These are phyloP conservation scores for Phytopythium montanum DNA, from an alignment of 352 stramenopile genomes.

Conservation along the genomic window DNA sequence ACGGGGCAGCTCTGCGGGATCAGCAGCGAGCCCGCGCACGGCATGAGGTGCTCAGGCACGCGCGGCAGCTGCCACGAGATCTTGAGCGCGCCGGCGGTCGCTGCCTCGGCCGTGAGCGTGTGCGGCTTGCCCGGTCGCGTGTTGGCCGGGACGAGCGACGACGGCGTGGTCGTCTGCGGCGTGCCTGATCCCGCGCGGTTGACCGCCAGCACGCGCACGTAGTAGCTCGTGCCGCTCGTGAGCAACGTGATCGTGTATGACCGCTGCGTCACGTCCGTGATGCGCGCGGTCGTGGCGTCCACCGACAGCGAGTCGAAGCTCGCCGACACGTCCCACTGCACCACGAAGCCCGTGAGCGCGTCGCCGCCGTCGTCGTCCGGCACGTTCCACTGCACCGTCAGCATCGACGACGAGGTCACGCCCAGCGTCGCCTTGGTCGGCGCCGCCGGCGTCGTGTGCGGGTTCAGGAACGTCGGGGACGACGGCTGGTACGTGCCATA, in stretches of 20 bases:
- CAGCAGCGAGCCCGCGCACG: slow-evolving; percentile 57
- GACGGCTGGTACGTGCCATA: slow-evolving; percentile 80
- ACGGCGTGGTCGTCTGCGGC: slow-evolving; percentile 46
- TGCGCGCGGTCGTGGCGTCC: slow-evolving; percentile 51
- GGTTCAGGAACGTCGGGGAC: slow-evolving; percentile 88
- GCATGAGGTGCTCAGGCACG: slow-evolving; percentile 62
- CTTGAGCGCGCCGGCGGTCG: slow-evolving; percentile 33
- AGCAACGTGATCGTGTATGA: slow-evolving; percentile 84
- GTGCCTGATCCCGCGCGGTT: slow-evolving; percentile 55
- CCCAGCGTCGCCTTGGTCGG: slow-evolving; percentile 82
- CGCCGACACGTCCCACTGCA: slow-evolving; percentile 91
- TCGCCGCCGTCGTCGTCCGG: slow-evolving; percentile 90
- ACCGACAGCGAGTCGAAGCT: slow-evolving; percentile 84
- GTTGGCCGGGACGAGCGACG: slow-evolving; percentile 45
- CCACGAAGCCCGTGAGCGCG: slow-evolving; percentile 80
- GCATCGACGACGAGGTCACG: slow-evolving; percentile 84
- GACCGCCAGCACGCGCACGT: slow-evolving; percentile 85
- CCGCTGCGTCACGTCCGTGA: slow-evolving; percentile 53
- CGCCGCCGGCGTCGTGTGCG: slow-evolving; percentile 86
- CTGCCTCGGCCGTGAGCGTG: slow-evolving; percentile 32
- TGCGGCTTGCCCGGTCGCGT: slow-evolving; percentile 67
- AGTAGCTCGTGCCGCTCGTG: slow-evolving; percentile 81
- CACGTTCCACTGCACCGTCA: slow-evolving; percentile 86
- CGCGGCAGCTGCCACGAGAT: slow-evolving; percentile 63
- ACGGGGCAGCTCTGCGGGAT: slow-evolving; percentile 52